Conservation (phyloP, 169 alveolate species). For the Cryptosporidium meleagridis region DNA sequence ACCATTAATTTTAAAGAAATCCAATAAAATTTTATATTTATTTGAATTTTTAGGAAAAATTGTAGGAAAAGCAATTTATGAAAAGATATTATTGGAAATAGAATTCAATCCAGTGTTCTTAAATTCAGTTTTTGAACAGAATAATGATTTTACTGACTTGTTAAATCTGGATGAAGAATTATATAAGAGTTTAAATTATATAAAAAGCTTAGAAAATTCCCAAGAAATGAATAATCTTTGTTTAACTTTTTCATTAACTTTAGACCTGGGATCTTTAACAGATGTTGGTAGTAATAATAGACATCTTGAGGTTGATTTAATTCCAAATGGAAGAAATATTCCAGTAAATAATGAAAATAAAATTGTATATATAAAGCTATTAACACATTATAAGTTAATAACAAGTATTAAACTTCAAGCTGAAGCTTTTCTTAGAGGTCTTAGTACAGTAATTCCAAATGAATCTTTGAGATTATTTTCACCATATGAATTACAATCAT, state of each 20-base stretch:
- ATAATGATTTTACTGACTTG: constrained; percentile 88
- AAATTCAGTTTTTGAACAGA: constrained; percentile 85
- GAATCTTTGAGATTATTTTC: constrained; percentile 91
- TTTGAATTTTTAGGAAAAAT: constrained; percentile 86
- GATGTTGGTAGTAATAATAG: not conserved
- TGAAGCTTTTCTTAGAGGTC: constrained; percentile 90
- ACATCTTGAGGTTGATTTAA: constrained; percentile 76
- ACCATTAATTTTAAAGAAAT: not conserved
- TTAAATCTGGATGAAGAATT: constrained; percentile 80
- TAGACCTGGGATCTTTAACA: constrained; percentile 15
- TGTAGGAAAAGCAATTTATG: constrained; percentile 93
- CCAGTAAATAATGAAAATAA: constrained; percentile 85
- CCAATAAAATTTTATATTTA: constrained; percentile 26
- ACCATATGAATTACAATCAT: constrained; percentile 92
- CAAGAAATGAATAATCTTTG: constrained; percentile 73
- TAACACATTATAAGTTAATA: constrained; percentile 90
- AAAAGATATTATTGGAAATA: constrained; percentile 90
- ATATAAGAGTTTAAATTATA: constrained; percentile 77
- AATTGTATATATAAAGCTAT: constrained; percentile 86
- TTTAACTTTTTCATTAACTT: constrained; percentile 80
- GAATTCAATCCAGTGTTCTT: constrained; percentile 88
- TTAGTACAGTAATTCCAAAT: constrained; percentile 88
- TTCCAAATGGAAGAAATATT: constrained; percentile 82
- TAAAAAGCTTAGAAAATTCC: constrained; percentile 79
- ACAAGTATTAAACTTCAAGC: constrained; percentile 86